phyloP scores from a whole-genome alignment of 108 stramenopile genomes.

The Cyclotella choctawhatcheeana region DNA sequence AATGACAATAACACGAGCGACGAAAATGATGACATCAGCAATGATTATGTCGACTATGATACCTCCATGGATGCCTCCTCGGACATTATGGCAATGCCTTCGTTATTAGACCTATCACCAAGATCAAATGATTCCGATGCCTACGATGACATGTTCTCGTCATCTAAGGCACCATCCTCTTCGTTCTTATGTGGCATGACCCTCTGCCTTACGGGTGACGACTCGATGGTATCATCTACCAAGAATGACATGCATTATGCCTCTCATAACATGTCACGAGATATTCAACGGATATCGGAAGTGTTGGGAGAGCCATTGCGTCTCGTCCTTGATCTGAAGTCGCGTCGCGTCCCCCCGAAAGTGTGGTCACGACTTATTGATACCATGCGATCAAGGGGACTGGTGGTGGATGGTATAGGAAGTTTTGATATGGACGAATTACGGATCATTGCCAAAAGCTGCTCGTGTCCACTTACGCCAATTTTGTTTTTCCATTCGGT shows the following conservation, averaged over 20 bases:
- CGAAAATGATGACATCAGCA: neutral
- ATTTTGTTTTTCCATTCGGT: slow-evolving; percentile 67
- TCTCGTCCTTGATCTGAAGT: slow-evolving; percentile 63
- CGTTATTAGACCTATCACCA: slow-evolving; percentile 3
- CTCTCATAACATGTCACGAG: slow-evolving; percentile 53
- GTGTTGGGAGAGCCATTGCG: slow-evolving; percentile 52
- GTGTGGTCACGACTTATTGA: slow-evolving; percentile 66
- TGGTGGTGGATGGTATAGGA: slow-evolving; percentile 61
- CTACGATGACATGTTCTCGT: slow-evolving; percentile 46
- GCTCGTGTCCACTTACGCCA: slow-evolving; percentile 43
- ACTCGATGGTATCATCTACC: neutral
- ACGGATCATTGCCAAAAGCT: slow-evolving; percentile 46
- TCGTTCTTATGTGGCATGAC: slow-evolving; percentile 48
- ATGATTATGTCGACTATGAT: slow-evolving; percentile 2
- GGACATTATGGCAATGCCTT: neutral
- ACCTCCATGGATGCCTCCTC: neutral
- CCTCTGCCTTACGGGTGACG: slow-evolving; percentile 47
- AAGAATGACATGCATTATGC: slow-evolving; percentile 1
- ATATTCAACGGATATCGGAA: slow-evolving; percentile 41
- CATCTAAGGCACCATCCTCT: slow-evolving; percentile 1
- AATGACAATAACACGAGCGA: too few species aligned
- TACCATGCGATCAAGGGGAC: slow-evolving; percentile 44
- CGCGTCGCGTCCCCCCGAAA: slow-evolving; percentile 53
- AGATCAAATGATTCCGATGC: slow-evolving; percentile 23
- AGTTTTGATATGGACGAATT: slow-evolving; percentile 65